Conservation (phyloP, 1,284 basidiomycete species). For the Coniophora puteana region DNA sequence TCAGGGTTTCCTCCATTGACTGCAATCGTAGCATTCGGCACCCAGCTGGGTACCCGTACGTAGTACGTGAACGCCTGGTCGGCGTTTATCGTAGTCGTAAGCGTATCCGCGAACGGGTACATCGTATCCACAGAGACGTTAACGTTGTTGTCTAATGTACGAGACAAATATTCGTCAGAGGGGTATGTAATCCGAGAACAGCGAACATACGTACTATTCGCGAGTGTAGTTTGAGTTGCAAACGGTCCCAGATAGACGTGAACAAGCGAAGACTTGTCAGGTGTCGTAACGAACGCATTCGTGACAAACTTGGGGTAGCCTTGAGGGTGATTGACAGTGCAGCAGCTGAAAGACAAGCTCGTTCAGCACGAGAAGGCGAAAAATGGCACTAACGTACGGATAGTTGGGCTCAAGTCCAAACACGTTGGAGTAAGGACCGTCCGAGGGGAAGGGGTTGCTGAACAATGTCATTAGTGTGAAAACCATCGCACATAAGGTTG, state of each 20-base stretch:
- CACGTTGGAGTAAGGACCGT: conserved; percentile 55
- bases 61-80: conserved; percentile 46
- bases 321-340: conserved; percentile 58
- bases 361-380: conserved; percentile 5
- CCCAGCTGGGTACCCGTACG: conserved; percentile 55
- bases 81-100: conserved; percentile 48
- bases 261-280: conserved; percentile 45
- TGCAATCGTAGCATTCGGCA: conserved; percentile 43
- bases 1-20: conserved; percentile 37
- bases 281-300: conserved; percentile 49
- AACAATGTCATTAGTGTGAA: conserved; percentile 2
- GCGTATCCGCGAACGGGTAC: conserved; percentile 53
- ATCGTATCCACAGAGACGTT: conserved; percentile 45
- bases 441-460: conserved; percentile 51
- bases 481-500: background rate
- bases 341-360: conserved; percentile 37
- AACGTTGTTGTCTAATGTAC: conserved; percentile 38
- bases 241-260: conserved; percentile 56
- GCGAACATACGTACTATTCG: conserved; percentile 29
- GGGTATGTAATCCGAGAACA: background rate
- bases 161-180: conserved; percentile 1
- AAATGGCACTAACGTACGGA: conserved; percentile 37
- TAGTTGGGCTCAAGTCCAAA: conserved; percentile 50
- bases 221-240: conserved; percentile 39
- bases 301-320: conserved; percentile 59